phyloP scores from a whole-genome alignment of 2,329 filamentous ascomycete species.

The Cordyceps cicadae region DNA sequence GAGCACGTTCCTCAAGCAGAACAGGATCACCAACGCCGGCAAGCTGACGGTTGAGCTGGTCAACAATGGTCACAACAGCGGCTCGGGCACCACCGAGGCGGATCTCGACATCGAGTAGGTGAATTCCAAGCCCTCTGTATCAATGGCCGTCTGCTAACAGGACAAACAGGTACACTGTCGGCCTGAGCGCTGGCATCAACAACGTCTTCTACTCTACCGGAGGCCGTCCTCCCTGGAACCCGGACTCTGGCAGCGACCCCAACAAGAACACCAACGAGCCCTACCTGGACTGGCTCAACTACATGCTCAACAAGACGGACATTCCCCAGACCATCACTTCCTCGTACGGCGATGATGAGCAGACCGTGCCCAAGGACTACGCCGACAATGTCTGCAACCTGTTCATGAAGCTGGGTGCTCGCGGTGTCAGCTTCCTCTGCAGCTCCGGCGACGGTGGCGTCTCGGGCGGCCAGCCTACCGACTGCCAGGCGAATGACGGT shows the following conservation, averaged over 20 bases:
- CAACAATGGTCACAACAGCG: neutral
- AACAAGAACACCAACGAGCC: slow-evolving; percentile 12
- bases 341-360: slow-evolving; percentile 11
- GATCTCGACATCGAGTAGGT: slow-evolving; percentile 5
- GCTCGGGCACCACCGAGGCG: slow-evolving; percentile 2
- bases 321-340: slow-evolving; percentile 7
- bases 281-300: slow-evolving; percentile 11
- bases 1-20: neutral
- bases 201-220: slow-evolving; percentile 10
- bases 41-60: slow-evolving; percentile 1
- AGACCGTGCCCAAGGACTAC: slow-evolving; percentile 7
- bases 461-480: neutral
- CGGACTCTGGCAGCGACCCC: neutral
- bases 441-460: slow-evolving; percentile 9
- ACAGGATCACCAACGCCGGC: neutral
- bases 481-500: slow-evolving; percentile 12
- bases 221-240: slow-evolving; percentile 4
- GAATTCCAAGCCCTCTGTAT: neutral
- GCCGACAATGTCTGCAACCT: slow-evolving; percentile 7
- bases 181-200: slow-evolving; percentile 1
- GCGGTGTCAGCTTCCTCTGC: slow-evolving; percentile 10
- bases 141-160: neutral
- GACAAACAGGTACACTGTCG: neutral
- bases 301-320: slow-evolving; percentile 1
- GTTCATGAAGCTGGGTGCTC: slow-evolving; percentile 11